Conservation (phyloP, 1,139 yeast genomes). For the Geotrichum cucujoidarum region DNA sequence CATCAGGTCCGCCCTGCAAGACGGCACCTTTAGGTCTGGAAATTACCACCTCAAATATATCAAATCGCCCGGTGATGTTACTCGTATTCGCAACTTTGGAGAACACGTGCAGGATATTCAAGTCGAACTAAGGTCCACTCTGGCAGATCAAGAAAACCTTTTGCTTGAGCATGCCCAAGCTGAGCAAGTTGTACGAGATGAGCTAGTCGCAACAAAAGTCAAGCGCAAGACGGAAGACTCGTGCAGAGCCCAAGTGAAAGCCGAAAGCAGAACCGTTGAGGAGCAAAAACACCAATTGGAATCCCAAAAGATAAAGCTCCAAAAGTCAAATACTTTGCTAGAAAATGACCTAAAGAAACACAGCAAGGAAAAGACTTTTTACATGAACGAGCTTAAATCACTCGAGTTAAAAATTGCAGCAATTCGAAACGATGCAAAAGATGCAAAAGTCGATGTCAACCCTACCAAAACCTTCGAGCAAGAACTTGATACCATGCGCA, state of each 20-base stretch:
- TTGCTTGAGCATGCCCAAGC: slow-evolving; percentile 41
- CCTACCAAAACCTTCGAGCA: too few relatives aligned
- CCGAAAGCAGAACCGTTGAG: slow-evolving; percentile 49
- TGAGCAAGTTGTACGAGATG: slow-evolving; percentile 36
- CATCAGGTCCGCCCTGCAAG: too few relatives aligned
- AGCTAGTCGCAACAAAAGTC: slow-evolving; percentile 42
- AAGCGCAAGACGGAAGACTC: slow-evolving; percentile 47
- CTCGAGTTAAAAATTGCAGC: too few relatives aligned
- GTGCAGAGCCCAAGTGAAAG: slow-evolving; percentile 43
- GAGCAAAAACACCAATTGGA: slow-evolving; percentile 39
- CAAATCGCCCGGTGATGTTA: too few relatives aligned
- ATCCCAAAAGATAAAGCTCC: slow-evolving; percentile 33
- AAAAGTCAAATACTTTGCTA: slow-evolving; percentile 25
- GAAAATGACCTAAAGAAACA: slow-evolving; percentile 26
- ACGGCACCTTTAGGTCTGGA: too few relatives aligned
- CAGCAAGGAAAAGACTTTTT: slow-evolving; percentile 16
- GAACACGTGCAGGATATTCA: too few relatives aligned
- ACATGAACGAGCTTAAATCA: too few relatives aligned
- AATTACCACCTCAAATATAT: too few relatives aligned
- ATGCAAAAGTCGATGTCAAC: slow-evolving; percentile 14
- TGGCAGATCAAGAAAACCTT: too few relatives aligned
- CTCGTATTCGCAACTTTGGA: too few relatives aligned
- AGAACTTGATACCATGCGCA: too few relatives aligned
- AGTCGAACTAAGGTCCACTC: too few relatives aligned
- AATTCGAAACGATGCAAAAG: slow-evolving; percentile 21